Evolutionary conservation across 345 rosid genomes (phyloP), one percentile per base, ranked within the genome.

Genomic region (Alliaria petiolata): DNA sequence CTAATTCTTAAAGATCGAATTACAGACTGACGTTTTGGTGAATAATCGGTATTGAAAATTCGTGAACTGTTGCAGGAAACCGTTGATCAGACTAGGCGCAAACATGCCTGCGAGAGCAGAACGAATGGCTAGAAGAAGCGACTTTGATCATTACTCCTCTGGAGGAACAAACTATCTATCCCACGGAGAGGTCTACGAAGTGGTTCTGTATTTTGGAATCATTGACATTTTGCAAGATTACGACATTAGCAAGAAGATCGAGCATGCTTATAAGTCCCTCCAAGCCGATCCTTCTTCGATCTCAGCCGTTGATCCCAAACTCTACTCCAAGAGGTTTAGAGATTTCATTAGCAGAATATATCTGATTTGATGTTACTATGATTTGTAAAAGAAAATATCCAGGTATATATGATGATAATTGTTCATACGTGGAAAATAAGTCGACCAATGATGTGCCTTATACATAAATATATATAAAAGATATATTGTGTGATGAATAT

Each of bases 41-140:
- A 66, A 43, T 22, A 11, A 45, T n/a, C 5, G n/a, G 30, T 45
- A 7, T 44, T 31, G 53, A 15, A 67, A 42, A n/a, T 11, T n/a
- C 16, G 34, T 26, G 44, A 25, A 64, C 6, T 63, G 65, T 12
- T 81, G 56, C 85, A 95, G 99, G 86, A 91, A 85, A 75, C 88
- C 98, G 8, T 67, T 91, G 83, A 95, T 95, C 36, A 76, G 99
- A 59, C 67, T 95, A 59, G 99, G 99, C 9, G 95, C 96, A 39
- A 95, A 95, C 80, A 91, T 89, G 98, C 99, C 99, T n/a, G 99
- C 96, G 44, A 83, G 96, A 79, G 99, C 92, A 38, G 98, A 91
- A 72, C 56, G 80, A 55, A 84, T 87, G 86, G 83, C 85, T 9
- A 78, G 97, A 69, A 85, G 88, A 76, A 95, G 97, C 9, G 96